Evolutionary conservation across 768 basidiomycete genomes (phyloP), one percentile per base, ranked within the genome.

Genomic region (Suillus plorans): DNA sequence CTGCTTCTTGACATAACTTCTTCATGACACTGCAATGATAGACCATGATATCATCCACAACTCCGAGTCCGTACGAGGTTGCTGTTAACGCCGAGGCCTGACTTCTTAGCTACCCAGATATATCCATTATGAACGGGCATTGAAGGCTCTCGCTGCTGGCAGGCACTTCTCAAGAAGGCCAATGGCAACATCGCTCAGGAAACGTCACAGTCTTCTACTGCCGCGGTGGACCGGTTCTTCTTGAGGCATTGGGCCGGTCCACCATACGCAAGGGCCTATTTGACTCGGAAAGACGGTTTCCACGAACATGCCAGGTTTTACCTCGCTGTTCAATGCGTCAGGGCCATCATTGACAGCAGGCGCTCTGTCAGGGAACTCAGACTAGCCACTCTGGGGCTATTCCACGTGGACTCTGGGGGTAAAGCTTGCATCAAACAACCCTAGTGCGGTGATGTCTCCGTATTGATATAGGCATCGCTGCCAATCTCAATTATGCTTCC

Each of bases 111-210:
- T 87, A 10, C 87, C 87, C 0, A 87, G 86, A 62, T 82, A 80
- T 16, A 75, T 87, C 41, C 86, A 89, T 67, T 85, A 81, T 62
- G 86, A 89, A 70, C 89, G 86, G 86, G 85, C 86, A 0, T 84
- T 85, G 81, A 85, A 84, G 67, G 84, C 86, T 10, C 81, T 89
- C 12, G 71, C 73, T 12, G 82, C 83, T 2, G 86, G 88, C 4
- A 89, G 89, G 86, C 88, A 36, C 76, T 88, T 12, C 75, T 87
- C 25, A 88, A 89, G 67, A 89, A 89, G 68, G 87, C 86, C 55
- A 80, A 74, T 47, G 76, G 80, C 25, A 69, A 82, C 61, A 83
- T 81, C 0, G 81, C 84, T 4, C 82, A 80, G 36, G 85, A 89
- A 73, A 79, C 73, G 77, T 62, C 84, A 28, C 28, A 31, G 31